These are phyloP conservation scores for Periconia sp. DNA, from an alignment of 2,329 filamentous ascomycete species.

Conservation along the genomic window DNA sequence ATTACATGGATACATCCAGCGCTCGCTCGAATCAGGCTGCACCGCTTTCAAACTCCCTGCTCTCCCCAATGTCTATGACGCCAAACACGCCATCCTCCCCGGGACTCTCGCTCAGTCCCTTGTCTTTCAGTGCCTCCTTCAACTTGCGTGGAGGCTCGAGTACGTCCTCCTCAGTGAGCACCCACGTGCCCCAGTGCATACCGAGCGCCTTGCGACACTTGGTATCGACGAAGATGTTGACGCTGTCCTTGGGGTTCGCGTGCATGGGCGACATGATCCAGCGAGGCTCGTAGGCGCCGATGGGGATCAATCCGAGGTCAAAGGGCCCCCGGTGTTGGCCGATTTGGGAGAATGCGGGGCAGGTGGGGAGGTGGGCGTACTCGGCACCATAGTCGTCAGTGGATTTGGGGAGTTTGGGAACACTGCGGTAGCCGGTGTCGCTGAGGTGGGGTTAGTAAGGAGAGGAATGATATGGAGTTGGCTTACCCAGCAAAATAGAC, in stretches of 20 bases:
- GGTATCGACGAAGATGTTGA: constrained; percentile 87
- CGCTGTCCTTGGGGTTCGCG: constrained; percentile 81
- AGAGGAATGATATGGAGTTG: not conserved
- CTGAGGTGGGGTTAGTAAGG: constrained; percentile 44
- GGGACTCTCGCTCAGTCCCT: constrained; percentile 73
- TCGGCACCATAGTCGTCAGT: constrained; percentile 73
- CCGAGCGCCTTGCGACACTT: constrained; percentile 75
- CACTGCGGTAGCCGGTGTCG: constrained; percentile 86
- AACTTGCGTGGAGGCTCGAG: constrained; percentile 77
- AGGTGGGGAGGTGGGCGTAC: constrained; percentile 65
- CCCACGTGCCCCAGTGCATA: constrained; percentile 92
- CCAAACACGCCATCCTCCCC: constrained; percentile 67
- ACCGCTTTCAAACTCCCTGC: constrained; percentile 62
- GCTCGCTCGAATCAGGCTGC: no score
- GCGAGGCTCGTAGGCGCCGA: constrained; percentile 81
- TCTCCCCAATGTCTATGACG: constrained; percentile 82
- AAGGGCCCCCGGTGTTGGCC: constrained; percentile 80
- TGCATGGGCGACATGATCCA: constrained; percentile 79
- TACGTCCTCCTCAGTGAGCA: constrained; percentile 81
- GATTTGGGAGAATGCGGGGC: constrained; percentile 84
- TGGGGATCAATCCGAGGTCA: constrained; percentile 88
- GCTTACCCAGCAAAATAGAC: constrained; percentile 75
- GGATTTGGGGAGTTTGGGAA: constrained; percentile 64
- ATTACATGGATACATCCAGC: no score
- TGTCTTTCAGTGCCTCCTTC: constrained; percentile 68